These are phyloP conservation scores for Gentiana macrophylla DNA, from an alignment of 257 asterid species.

Conservation along the genomic window DNA sequence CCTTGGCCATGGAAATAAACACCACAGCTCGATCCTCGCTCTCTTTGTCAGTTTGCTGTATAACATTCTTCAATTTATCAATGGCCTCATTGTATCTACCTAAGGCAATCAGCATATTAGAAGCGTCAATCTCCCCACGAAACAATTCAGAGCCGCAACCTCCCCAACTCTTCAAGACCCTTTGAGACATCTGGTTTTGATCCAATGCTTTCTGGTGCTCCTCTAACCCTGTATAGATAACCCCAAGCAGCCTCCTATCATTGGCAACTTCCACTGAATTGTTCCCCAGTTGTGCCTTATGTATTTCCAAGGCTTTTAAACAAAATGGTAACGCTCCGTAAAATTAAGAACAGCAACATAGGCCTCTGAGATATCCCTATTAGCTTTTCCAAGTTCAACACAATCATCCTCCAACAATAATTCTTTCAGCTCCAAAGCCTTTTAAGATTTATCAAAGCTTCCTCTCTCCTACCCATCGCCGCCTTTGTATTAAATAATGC, in stretches of 20 bases:
- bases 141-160: conserved; percentile 66
- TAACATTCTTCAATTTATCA: conserved; percentile 55
- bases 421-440: conserved; percentile 72
- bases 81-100: conserved; percentile 75
- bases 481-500: conserved; percentile 77
- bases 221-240: conserved; percentile 73
- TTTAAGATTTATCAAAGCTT: conserved; percentile 70
- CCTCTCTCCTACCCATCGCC: conserved; percentile 87
- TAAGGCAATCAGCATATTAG: conserved; percentile 83
- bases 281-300: conserved; percentile 47
- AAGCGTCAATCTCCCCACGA: conserved; percentile 85
- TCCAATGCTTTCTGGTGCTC: conserved; percentile 77
- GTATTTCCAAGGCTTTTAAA: conserved; percentile 77
- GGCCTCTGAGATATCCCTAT: conserved; percentile 82
- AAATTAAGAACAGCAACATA: conserved; percentile 66
- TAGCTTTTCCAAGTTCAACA: conserved; percentile 73
- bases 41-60: conserved; percentile 69
- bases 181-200: conserved; percentile 69
- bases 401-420: conserved; percentile 50
- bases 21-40: conserved; percentile 77
- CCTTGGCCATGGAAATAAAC: conserved; percentile 77
- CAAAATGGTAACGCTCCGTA: conserved; percentile 68
- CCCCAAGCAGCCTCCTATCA: conserved; percentile 78
- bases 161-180: conserved; percentile 79
- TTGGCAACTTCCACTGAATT: conserved; percentile 86